A percentile compares a stretch with the other conserved stretches of the same genome.
Conservation (phyloP, 345 rosid species). For the Iberis pinnata region DNA sequence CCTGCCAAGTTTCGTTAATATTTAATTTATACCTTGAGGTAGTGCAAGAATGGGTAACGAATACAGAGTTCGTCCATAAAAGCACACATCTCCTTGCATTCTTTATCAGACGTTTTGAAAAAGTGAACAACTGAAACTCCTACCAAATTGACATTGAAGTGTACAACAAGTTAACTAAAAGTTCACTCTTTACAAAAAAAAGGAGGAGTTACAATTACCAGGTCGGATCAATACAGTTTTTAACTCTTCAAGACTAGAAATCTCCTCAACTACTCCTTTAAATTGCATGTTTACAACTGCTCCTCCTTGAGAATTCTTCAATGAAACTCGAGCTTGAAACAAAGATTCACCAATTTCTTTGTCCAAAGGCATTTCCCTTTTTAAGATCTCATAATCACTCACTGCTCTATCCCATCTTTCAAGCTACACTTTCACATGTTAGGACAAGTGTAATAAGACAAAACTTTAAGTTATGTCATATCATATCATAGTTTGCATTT, state of each 20-base stretch:
- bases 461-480: neutral
- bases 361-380: slow-evolving; percentile 73
- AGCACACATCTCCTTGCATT: slow-evolving; percentile 78
- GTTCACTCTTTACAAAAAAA: neutral
- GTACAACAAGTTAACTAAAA: neutral
- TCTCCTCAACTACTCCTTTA: slow-evolving; percentile 90
- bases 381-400: slow-evolving; percentile 71
- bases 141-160: slow-evolving; percentile 30
- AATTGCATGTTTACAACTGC: slow-evolving; percentile 88
- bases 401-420: slow-evolving; percentile 91
- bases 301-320: slow-evolving; percentile 90
- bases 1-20: neutral
- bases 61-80: slow-evolving; percentile 68
- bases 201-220: slow-evolving; percentile 35
- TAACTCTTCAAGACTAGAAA: slow-evolving; percentile 63
- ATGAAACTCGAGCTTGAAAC: slow-evolving; percentile 85
- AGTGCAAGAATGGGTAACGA: slow-evolving; percentile 78
- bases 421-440: slow-evolving; percentile 41
- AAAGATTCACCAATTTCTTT: slow-evolving; percentile 79
- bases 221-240: slow-evolving; percentile 71
- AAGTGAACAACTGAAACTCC: slow-evolving; percentile 77
- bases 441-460: neutral
- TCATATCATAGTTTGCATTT: neutral
- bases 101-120: slow-evolving; percentile 46
- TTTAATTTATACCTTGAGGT: slow-evolving; percentile 77